A percentile compares a stretch with the other conserved stretches of the same genome.
These are phyloP conservation scores for Fomes fomentarius DNA, from an alignment of 1,284 basidiomycete genomes.

Conservation along the genomic window DNA sequence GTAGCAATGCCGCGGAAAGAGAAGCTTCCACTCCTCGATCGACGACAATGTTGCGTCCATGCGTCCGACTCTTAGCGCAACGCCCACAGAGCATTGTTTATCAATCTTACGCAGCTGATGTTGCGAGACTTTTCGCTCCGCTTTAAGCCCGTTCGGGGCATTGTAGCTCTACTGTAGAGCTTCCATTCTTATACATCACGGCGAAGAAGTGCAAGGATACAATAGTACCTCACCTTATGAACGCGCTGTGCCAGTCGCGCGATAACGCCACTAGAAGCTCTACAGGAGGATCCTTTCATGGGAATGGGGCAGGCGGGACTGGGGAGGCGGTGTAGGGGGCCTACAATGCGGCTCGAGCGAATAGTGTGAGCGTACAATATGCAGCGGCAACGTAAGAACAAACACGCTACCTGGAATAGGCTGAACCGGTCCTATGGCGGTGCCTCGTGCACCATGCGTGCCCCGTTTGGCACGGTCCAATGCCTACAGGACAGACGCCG, in stretches of 20 bases:
- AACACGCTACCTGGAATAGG: conserved; percentile 6
- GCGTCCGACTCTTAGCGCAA: background rate
- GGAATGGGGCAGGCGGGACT: background rate
- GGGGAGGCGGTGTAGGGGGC: conserved; percentile 16
- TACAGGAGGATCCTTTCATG: background rate
- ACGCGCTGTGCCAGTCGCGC: background rate
- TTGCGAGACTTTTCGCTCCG: conserved; percentile 7
- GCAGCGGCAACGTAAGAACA: conserved; percentile 9
- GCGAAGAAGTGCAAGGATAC: background rate
- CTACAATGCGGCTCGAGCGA: conserved; percentile 5
- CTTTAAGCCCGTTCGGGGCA: background rate
- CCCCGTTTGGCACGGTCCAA: conserved; percentile 4
- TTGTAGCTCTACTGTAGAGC: background rate
- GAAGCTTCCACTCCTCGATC: conserved; percentile 12
- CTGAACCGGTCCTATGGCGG: background rate
- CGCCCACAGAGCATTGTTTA: conserved; percentile 17
- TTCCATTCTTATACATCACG: conserved; percentile 3
- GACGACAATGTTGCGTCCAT: conserved; percentile 5
- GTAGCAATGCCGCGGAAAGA: background rate
- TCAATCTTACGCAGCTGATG: background rate
- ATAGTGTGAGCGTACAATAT: conserved; percentile 1
- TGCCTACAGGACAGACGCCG: too few species aligned
- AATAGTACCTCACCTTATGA: background rate
- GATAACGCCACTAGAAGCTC: conserved; percentile 1
- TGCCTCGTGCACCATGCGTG: conserved; percentile 11